phyloP scores from a whole-genome alignment of 345 rosid species.

The Schrenkiella parvula region DNA sequence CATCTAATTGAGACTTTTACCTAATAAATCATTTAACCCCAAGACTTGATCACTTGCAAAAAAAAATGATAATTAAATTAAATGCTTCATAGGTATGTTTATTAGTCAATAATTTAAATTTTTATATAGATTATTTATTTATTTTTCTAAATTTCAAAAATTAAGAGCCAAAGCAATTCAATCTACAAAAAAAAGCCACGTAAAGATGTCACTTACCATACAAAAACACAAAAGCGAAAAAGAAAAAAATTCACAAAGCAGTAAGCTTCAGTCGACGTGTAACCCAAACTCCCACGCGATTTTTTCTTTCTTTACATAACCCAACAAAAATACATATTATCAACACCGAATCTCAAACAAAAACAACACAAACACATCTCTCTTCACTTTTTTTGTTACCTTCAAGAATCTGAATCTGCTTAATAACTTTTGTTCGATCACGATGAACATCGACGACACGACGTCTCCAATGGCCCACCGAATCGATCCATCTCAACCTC shows the following conservation, averaged over 20 bases:
- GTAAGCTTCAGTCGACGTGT: slow-evolving; percentile 44
- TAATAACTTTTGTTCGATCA: slow-evolving; percentile 19
- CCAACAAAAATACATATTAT: slow-evolving; percentile 8
- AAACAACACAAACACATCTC: slow-evolving; percentile 4
- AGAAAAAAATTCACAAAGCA: slow-evolving; percentile 20
- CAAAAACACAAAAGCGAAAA: slow-evolving; percentile 13
- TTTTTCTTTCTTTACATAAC: slow-evolving; percentile 16
- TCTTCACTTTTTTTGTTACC: background rate
- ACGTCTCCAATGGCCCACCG: slow-evolving; percentile 20
- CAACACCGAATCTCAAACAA: slow-evolving; percentile 21
- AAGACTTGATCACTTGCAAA: background rate
- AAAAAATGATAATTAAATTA: background rate
- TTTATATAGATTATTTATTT: background rate
- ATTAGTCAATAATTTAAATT: background rate
- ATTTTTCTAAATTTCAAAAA: slow-evolving; percentile 3
- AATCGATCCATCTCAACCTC: slow-evolving; percentile 7
- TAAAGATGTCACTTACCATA: slow-evolving; percentile 51
- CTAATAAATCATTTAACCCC: background rate
- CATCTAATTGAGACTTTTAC: background rate
- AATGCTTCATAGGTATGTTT: background rate
- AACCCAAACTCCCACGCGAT: slow-evolving; percentile 48
- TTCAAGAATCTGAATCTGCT: slow-evolving; percentile 27
- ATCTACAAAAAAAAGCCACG: slow-evolving; percentile 46
- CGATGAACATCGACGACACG: slow-evolving; percentile 23
- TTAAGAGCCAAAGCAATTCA: slow-evolving; percentile 32